Conservation (phyloP, 441 rosid genomes). For the Populus hybrid region DNA sequence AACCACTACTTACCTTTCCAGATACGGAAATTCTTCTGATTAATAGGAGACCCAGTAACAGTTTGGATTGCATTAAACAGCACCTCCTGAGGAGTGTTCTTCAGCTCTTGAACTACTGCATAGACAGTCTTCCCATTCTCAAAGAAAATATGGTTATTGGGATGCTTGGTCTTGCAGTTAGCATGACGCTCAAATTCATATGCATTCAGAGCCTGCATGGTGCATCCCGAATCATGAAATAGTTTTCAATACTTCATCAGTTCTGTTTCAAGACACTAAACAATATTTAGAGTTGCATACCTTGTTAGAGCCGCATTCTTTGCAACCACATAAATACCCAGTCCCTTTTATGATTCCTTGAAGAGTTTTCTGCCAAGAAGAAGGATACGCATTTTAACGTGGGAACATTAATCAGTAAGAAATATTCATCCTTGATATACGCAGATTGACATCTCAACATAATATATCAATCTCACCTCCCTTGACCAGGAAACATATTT, state of each 20-base stretch:
- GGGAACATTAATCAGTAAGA: neutral
- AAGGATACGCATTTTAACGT: no score
- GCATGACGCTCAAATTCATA: slow-evolving; percentile 82
- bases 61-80: slow-evolving; percentile 63
- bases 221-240: slow-evolving; percentile 12
- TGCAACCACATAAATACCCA: slow-evolving; percentile 74
- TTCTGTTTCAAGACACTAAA: slow-evolving; percentile 8
- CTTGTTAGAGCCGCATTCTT: slow-evolving; percentile 53
- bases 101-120: slow-evolving; percentile 69
- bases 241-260: neutral
- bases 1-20: slow-evolving; percentile 58
- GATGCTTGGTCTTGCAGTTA: slow-evolving; percentile 79
- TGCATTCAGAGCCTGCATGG: slow-evolving; percentile 56
- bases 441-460: slow-evolving; percentile 13
- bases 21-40: slow-evolving; percentile 57
- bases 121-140: slow-evolving; percentile 82
- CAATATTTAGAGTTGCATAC: slow-evolving; percentile 22
- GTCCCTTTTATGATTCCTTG: slow-evolving; percentile 57
- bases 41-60: slow-evolving; percentile 58
- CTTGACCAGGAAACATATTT: slow-evolving; percentile 69
- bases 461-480: slow-evolving; percentile 44
- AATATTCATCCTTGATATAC: slow-evolving; percentile 16
- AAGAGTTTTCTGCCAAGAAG: slow-evolving; percentile 14
- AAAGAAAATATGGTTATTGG: slow-evolving; percentile 75
- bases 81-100: slow-evolving; percentile 60